Conservation (phyloP, 2,329 filamentous ascomycete genomes). For the Phialophora expanda region DNA sequence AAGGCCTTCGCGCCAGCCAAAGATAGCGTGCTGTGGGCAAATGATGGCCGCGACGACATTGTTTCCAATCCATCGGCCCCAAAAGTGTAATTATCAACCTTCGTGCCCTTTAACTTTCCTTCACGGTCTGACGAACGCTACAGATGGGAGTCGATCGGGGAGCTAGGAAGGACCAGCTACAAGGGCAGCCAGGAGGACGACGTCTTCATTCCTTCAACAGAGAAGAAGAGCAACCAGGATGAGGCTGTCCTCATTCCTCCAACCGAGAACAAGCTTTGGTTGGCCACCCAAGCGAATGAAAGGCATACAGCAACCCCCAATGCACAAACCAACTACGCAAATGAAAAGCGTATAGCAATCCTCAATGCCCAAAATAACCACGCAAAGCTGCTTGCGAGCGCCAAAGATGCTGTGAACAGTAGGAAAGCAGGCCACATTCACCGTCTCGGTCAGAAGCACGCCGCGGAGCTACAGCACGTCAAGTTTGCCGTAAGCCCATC, state of each 20-base stretch:
- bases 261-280: slow-evolving; percentile 24
- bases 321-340: slow-evolving; percentile 18
- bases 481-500: slow-evolving; percentile 24
- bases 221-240: slow-evolving; percentile 12
- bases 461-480: slow-evolving; percentile 29
- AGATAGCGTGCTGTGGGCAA: neutral
- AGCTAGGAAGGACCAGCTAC: neutral
- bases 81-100: slow-evolving; percentile 5
- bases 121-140: neutral
- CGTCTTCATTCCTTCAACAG: slow-evolving; percentile 17
- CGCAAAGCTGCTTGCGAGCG: neutral
- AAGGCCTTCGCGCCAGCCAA: neutral
- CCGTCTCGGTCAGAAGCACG: slow-evolving; percentile 25
- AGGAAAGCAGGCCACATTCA: slow-evolving; percentile 15
- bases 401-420: neutral
- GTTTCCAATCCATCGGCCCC: neutral
- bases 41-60: neutral
- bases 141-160: neutral
- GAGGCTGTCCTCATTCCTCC: slow-evolving; percentile 11
- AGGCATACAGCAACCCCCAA: slow-evolving; percentile 18
- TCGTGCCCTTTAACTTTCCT: neutral
- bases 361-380: slow-evolving; percentile 24
- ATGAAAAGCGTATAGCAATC: slow-evolving; percentile 20
- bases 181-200: neutral
- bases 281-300: slow-evolving; percentile 29